Evolutionary conservation across 306 rosid genomes (phyloP).

Genomic region (Medicago truncatula): MtrunA17r5.0-ANR NC_053044.1:34117001-34117500

Average conservation of each 20-base stretch:
- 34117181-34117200: too few species aligned
- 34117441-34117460: too few species aligned
- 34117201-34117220: neutral
- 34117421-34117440: too few species aligned
- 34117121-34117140: neutral
- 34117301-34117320: neutral
- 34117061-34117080: neutral
- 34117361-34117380: too few species aligned
- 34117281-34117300: constrained; percentile 15
- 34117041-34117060: constrained; percentile 11
- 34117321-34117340: neutral
- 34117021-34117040: neutral
- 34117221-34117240: neutral
- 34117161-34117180: neutral
- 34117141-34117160: neutral
- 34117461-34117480: too few species aligned
- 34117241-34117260: neutral
- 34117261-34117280: constrained; percentile 2
- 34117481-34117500: too few species aligned
- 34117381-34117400: too few species aligned
- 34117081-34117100: constrained; percentile 9
- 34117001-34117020: neutral
- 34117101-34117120: neutral
- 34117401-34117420: too few species aligned
- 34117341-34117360: neutral